Percentiles rank a stretch among this genome's conserved stretches.
phyloP scores from a whole-genome alignment of 2,329 filamentous ascomycete species.

The Lachnellula occidentalis region DNA sequence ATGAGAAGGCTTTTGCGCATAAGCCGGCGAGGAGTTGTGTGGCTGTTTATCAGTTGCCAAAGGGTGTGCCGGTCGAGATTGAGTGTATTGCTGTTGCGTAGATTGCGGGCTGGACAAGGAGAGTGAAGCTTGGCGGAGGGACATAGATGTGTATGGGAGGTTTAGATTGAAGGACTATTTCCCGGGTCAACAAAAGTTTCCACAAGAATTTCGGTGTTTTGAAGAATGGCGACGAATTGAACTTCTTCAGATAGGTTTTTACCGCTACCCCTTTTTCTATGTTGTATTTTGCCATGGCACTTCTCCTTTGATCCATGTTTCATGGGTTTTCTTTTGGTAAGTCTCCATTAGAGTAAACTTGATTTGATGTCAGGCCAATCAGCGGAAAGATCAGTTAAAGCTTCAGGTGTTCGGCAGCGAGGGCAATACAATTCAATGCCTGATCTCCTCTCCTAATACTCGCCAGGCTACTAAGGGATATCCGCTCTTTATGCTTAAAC shows the following conservation, averaged over 20 bases:
- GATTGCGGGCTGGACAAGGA: not conserved
- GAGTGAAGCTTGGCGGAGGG: not conserved
- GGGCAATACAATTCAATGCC: not conserved
- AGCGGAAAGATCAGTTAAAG: not conserved
- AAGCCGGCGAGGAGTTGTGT: conserved; percentile 91
- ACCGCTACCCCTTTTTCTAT: no score
- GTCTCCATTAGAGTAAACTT: no score
- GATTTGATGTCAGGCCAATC: not conserved
- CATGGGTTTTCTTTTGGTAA: no score
- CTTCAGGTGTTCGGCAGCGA: conserved; percentile 14
- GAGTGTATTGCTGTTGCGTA: conserved; percentile 76
- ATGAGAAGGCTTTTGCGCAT: conserved; percentile 76
- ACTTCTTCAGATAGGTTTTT: no score
- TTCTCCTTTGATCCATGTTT: no score
- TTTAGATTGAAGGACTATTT: not conserved
- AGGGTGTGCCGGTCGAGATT: conserved; percentile 85
- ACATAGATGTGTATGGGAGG: not conserved
- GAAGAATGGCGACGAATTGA: no score
- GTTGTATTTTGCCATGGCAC: no score
- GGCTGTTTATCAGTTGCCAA: conserved; percentile 83
- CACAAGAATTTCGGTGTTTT: not conserved
- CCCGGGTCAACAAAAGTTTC: not conserved
- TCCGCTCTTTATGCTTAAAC: not conserved
- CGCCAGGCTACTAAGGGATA: not conserved
- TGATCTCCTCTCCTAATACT: not conserved